Evolutionary conservation across 768 basidiomycete genomes (phyloP).

Genomic region (Boletellus emodensis): DNA sequence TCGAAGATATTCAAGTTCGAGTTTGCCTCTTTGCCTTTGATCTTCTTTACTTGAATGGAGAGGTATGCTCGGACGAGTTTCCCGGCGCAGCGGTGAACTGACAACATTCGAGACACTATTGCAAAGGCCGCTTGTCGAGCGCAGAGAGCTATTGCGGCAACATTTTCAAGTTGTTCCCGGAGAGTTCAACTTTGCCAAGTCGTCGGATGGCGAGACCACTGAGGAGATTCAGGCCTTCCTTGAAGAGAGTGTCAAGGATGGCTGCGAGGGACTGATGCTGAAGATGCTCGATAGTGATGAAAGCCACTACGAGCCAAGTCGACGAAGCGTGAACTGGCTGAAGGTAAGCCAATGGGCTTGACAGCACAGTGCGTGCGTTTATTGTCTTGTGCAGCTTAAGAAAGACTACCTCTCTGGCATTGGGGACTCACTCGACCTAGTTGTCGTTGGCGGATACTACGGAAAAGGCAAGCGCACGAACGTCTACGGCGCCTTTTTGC

Average conservation of each 20-base stretch:
- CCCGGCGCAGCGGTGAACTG: background rate
- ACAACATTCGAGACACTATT: conserved; percentile 64
- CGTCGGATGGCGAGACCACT: conserved; percentile 81
- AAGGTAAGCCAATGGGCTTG: conserved; percentile 55
- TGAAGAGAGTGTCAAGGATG: conserved; percentile 96
- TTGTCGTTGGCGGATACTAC: conserved; percentile 96
- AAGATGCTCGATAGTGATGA: conserved; percentile 95
- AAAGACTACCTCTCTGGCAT: conserved; percentile 97
- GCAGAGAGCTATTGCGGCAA: conserved; percentile 70
- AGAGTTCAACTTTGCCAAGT: conserved; percentile 92
- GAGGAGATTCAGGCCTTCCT: conserved; percentile 95
- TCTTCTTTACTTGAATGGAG: conserved; percentile 92
- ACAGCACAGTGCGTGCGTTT: conserved; percentile 1
- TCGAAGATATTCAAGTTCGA: conserved; percentile 95
- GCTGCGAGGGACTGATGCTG: conserved; percentile 98
- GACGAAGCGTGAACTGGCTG: conserved; percentile 95
- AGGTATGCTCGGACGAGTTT: conserved; percentile 46
- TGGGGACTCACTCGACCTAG: conserved; percentile 95
- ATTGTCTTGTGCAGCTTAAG: conserved; percentile 64
- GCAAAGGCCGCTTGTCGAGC: conserved; percentile 66
- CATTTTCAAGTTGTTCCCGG: conserved; percentile 81
- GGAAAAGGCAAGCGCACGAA: conserved; percentile 98
- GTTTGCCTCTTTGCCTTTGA: conserved; percentile 98
- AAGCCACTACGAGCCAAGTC: conserved; percentile 92
- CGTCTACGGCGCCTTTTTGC: conserved; percentile 95